Base-by-base conservation (phyloP, 768 basidiomycete genomes). In the Leccinum pellstonianum region DNA sequence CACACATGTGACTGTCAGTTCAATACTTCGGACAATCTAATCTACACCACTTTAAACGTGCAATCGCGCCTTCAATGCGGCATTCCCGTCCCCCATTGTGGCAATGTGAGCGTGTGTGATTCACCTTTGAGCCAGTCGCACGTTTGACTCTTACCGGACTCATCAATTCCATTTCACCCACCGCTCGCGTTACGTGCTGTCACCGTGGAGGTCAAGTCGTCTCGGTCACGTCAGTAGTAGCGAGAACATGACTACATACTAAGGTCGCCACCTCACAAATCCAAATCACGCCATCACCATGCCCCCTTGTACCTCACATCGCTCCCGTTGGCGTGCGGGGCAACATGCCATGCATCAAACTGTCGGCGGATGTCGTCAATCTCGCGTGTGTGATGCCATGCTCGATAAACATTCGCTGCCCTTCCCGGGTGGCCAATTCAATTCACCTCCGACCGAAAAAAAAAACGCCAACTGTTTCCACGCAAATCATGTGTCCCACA, bases 1-100 rank as follows among this genome's bases (percentile, higher is more conserved):
- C 65, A 67, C 65, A 67, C 70, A 64, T 56, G 68, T 70, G 65
- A 70, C 60, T 48, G 31, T 33, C 31, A 33, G 31, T 33, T 33
- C 31, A 31, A 31, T 33, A 33, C 31, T 31, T 33, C 31, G 31
- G 31, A 33, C 54, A 17, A 64, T 63, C 62, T 63, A 65, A 64
- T 55, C 63, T 58, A 38, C 17, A 29, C 27, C 27, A 29, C 27
- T 29, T n/a, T 11, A 38, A 67, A 68, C 66, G 63, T 67, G 66
- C 61, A 10, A 51, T n/a, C 41, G 56, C 53, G 54, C 54, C 51
- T 10, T 11, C 21, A 56, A 17, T 43, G 56, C 46, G 63, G 55
- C 17, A 23, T 52, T 51, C 50, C 35, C 54, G 48, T 8, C 11
- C 31, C 11, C 29, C 31, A 19, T 23, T 25, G 48, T 25, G 46